Percentiles rank a stretch among this genome's conserved stretches.
Evolutionary conservation across 2,329 filamentous ascomycete species (phyloP).

Genomic region (Fusarium sp.): DNA sequence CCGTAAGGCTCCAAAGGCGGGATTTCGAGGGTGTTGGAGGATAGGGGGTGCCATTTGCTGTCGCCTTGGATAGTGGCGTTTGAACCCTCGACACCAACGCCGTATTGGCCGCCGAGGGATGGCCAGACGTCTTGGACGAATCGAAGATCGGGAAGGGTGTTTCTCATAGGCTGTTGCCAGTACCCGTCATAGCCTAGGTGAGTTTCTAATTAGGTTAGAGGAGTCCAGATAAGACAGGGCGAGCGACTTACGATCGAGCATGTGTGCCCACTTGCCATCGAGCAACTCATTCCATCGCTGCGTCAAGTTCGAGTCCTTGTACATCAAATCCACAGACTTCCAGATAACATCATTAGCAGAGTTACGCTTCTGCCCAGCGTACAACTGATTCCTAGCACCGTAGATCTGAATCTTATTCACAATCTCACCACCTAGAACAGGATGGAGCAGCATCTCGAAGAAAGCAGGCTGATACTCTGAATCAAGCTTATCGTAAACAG

Average conservation of each 20-base stretch:
- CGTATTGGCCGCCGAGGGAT: slow-evolving; percentile 55
- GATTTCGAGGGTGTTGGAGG: slow-evolving; percentile 46
- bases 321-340: slow-evolving; percentile 29
- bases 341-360: slow-evolving; percentile 56
- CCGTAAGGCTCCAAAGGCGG: slow-evolving; percentile 47
- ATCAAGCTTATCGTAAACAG: slow-evolving; percentile 55
- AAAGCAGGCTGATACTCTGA: slow-evolving; percentile 59
- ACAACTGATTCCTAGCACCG: slow-evolving; percentile 60
- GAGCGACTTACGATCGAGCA: slow-evolving; percentile 21
- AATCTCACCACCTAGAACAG: slow-evolving; percentile 65
- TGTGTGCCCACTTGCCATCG: slow-evolving; percentile 30
- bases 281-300: slow-evolving; percentile 33
- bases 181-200: slow-evolving; percentile 62
- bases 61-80: slow-evolving; percentile 48
- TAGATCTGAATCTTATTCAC: slow-evolving; percentile 60
- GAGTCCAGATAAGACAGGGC: accelerated
- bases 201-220: slow-evolving; percentile 49
- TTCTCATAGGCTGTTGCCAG: slow-evolving; percentile 79
- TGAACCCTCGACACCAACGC: slow-evolving; percentile 46
- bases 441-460: slow-evolving; percentile 70
- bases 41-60: slow-evolving; percentile 64
- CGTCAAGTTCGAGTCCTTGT: slow-evolving; percentile 28
- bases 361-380: slow-evolving; percentile 65
- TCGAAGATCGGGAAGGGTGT: slow-evolving; percentile 64
- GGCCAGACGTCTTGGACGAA: slow-evolving; percentile 63